phyloP scores from a whole-genome alignment of 2,329 filamentous ascomycete genomes.

The Didymella pinodella region DNA sequence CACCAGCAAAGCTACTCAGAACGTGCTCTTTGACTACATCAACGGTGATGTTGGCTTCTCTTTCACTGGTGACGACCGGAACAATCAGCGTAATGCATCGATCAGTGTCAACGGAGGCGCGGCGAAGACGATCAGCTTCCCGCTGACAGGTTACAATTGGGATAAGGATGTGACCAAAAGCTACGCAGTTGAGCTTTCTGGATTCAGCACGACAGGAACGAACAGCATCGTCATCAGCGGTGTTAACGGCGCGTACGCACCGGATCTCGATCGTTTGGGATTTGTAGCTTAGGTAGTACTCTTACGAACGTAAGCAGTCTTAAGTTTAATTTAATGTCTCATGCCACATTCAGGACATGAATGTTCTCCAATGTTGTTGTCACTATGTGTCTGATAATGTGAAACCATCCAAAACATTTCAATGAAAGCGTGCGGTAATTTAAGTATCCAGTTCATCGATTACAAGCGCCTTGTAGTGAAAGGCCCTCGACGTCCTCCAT shows the following conservation, averaged over 20 bases:
- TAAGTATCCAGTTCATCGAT: not conserved
- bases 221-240: conserved; percentile 30
- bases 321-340: not conserved
- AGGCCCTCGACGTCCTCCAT: not conserved
- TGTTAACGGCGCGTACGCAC: conserved; percentile 18
- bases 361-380: not conserved
- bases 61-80: conserved; percentile 21
- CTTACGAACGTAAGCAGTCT: not conserved
- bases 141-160: conserved; percentile 31
- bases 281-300: conserved; percentile 17
- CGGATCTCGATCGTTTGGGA: conserved; percentile 30
- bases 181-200: conserved; percentile 28
- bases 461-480: not conserved
- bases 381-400: not conserved
- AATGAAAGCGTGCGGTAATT: not conserved
- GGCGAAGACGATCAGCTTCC: conserved; percentile 30
- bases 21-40: conserved; percentile 30
- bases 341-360: not conserved
- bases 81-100: conserved; percentile 30
- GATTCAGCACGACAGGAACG: conserved; percentile 27
- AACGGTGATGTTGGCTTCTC: conserved; percentile 29
- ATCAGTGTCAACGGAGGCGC: conserved; percentile 32
- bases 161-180: conserved; percentile 24
- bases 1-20: conserved; percentile 27
- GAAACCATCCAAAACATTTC: not conserved